Base-by-base conservation (phyloP, 345 rosid genomes). In the Mangifera indica region DNA sequence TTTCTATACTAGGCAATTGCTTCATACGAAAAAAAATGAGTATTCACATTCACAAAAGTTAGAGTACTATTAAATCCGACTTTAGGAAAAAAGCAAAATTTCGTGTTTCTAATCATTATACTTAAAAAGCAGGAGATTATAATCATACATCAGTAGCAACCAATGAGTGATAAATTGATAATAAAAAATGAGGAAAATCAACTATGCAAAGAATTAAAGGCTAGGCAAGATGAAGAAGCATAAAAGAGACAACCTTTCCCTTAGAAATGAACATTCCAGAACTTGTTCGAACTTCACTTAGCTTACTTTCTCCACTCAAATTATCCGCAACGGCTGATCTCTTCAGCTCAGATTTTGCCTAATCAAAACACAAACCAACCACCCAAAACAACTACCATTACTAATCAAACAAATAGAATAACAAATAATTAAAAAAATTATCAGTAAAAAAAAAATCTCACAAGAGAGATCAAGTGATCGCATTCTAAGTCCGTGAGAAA, bases 301-400 rank as follows among this genome's bases (percentile, higher is more conserved):
- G 87, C 83, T 85, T 84, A 78, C 97, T 87, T 82, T 89, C 80
- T 62, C 98, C 98, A 58, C 89, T 92, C 22, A 76, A 10, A 77
- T 92, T 89, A 84, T 92, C 97, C 20, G 98, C 98, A 42, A 94
- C 98, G 0, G 98, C 93, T 25, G 95, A 87, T 87, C 97, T 90
- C 89, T 92, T 90, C 66, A 94, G 85, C 87, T 89, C 93, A 73
- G 90, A 72, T 86, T 86, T 92, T 54, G 97, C 98, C 97, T 75
- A 56, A 11, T 56, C 55, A 59, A 37, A 44, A 57, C 60, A 68
- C 52, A 55, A 32, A 68, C 7, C 70, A 73, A 58, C 66, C 65
- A 29, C n/a, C 44, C 13, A 55, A 76, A 57, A 5, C 24, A 32
- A 48, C 7, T 7, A 57, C 15, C 18, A 37, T 26, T 4, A 9